Evolutionary conservation across 257 asterid genomes (phyloP).

Genomic region (Striga asiatica): DNA sequence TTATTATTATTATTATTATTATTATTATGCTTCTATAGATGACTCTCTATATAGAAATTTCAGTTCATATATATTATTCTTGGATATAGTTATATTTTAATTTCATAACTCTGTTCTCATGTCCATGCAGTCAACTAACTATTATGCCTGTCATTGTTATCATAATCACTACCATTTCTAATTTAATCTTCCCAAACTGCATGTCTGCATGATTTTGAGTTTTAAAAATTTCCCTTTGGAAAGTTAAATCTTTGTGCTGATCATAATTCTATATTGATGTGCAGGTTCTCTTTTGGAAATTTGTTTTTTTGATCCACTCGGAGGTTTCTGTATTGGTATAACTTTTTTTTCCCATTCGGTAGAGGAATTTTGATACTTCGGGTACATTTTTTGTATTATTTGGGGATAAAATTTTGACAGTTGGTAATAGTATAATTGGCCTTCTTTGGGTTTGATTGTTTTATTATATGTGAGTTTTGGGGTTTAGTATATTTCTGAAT

Average conservation of each 20-base stretch:
- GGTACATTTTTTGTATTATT: constrained; percentile 23
- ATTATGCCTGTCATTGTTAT: background rate
- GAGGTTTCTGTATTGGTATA: constrained; percentile 15
- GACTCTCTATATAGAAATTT: background rate
- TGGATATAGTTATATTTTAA: background rate
- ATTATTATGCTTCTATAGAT: background rate
- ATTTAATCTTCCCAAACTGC: background rate
- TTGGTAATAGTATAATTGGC: constrained; percentile 14
- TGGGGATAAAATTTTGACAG: constrained; percentile 22
- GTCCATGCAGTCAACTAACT: background rate
- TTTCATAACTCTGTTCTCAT: background rate
- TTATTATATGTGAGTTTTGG: constrained; percentile 18
- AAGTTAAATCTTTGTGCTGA: background rate
- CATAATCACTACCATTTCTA: background rate
- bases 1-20: background rate
- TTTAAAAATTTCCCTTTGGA: background rate
- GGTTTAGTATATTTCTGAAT: background rate
- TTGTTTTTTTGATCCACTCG: constrained; percentile 14
- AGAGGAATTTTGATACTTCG: constrained; percentile 19
- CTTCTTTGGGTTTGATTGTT: constrained; percentile 18
- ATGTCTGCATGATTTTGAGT: background rate
- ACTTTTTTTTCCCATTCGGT: constrained; percentile 13
- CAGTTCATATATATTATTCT: background rate
- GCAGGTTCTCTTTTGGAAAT: constrained; percentile 30
- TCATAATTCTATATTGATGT: constrained; percentile 1